Evolutionary conservation across 2,329 filamentous ascomycete genomes (phyloP).

Genomic region (Parasarocladium wereldwijsianum): DNA sequence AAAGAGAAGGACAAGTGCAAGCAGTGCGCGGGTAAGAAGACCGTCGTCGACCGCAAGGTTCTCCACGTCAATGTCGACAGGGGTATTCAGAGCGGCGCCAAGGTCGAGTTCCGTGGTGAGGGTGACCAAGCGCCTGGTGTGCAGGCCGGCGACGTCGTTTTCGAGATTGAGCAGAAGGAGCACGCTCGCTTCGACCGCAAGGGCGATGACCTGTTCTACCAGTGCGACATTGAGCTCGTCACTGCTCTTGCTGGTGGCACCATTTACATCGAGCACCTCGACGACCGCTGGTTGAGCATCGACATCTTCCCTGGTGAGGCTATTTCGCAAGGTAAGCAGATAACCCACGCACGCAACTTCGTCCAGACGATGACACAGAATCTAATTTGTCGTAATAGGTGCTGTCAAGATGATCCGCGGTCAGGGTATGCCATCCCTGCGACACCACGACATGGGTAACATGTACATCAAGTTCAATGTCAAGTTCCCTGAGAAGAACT

Average conservation of each 20-base stretch:
- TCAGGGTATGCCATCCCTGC: constrained; percentile 92
- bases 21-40: constrained; percentile 94
- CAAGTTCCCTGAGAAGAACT: constrained; percentile 80
- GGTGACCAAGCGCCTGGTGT: constrained; percentile 92
- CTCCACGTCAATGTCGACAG: constrained; percentile 95
- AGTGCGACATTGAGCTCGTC: constrained; percentile 87
- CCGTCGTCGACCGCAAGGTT: constrained; percentile 90
- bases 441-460: constrained; percentile 92
- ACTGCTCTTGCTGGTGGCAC: constrained; percentile 86
- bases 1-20: constrained; percentile 98
- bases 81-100: constrained; percentile 84
- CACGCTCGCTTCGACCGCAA: constrained; percentile 89
- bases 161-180: constrained; percentile 99
- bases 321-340: constrained; percentile 70
- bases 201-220: constrained; percentile 90
- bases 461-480: constrained; percentile 95
- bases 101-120: constrained; percentile 93
- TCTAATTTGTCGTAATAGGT: constrained; percentile 42
- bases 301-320: constrained; percentile 90
- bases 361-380: background rate
- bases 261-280: constrained; percentile 88
- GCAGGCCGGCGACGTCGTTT: constrained; percentile 88
- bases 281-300: constrained; percentile 91
- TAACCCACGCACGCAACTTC: background rate
- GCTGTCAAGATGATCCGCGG: constrained; percentile 87